Base-by-base conservation (phyloP, 768 basidiomycete genomes). In the Russula sp. region DNA sequence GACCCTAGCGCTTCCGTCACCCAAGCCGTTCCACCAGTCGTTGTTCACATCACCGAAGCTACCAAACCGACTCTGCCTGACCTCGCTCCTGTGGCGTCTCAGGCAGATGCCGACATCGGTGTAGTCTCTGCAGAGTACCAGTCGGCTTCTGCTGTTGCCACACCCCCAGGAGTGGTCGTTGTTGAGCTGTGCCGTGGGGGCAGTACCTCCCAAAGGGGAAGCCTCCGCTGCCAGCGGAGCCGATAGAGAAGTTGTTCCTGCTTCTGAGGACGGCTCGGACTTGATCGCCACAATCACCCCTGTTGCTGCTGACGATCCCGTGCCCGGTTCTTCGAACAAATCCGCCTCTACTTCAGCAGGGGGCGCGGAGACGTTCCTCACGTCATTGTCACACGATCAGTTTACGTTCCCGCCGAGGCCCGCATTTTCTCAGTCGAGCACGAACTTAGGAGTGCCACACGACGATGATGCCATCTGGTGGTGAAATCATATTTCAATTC, bases 381-480 rank as follows among this genome's bases (percentile, higher is more conserved):
- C 46, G n/a, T n/a, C n/a, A n/a, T n/a, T n/a, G n/a, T n/a, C n/a
- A n/a, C n/a, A n/a, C n/a, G n/a, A n/a, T 16, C 64, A 65, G 2
- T 60, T 65, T 30, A 60, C 63, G 2, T 64, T 64, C 44, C 63
- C 63, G 2, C 63, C 63, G 7, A 59, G 55, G 30, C 59, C 59
- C 1, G 20, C 51, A n/a, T 54, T 54, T 8, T 34, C 53, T 26
- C 34, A 53, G 5, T 6, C 44, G 14, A 13, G n/a, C 26, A n/a
- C 64, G 10, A 26, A 7, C 22, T 10, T 48, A 7, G 53, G 53
- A n/a, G 26, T 20, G n/a, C 28, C 30, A 32, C 53, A 56, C 2
- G 64, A 56, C 2, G 64, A 55, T 3, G 63, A 60, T 36, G 59
- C 18, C 18, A 54, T 65, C n/a, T n/a, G n/a, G n/a, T n/a, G n/a